These are phyloP conservation scores for Naegleria lovaniensis DNA, from an alignment of 208 protist genomes.

Conservation along the genomic window DNA sequence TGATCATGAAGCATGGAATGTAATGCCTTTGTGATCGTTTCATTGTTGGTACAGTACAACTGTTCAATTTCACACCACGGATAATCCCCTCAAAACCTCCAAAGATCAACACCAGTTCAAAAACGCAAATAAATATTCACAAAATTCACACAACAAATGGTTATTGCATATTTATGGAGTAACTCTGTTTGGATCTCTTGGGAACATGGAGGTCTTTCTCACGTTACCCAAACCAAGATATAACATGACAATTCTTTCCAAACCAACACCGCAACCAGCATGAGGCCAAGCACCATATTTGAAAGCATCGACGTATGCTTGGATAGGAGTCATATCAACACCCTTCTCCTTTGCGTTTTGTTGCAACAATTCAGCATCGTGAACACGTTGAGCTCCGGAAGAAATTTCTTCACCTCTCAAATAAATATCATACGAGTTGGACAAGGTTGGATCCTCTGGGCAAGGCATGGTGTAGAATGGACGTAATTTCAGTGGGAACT, in stretches of 20 bases:
- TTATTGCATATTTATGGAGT: conserved; percentile 70
- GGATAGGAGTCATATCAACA: conserved; percentile 73
- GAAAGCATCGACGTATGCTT: conserved; percentile 97
- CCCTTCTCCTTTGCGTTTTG: conserved; percentile 62
- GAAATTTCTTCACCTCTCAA: conserved; percentile 99
- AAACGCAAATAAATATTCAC: too few relatives aligned
- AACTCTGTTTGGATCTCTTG: conserved; percentile 92
- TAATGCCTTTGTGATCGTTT: too few relatives aligned
- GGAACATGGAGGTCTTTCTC: conserved; percentile 95
- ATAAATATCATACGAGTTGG: conserved; percentile 98
- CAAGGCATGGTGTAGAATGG: conserved; percentile 99
- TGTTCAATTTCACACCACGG: too few relatives aligned
- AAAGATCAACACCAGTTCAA: too few relatives aligned
- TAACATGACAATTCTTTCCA: conserved; percentile 98
- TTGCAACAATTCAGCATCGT: conserved; percentile 87
- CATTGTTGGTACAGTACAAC: too few relatives aligned
- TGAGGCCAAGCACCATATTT: conserved; percentile 94
- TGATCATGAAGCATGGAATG: too few relatives aligned
- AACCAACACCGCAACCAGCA: conserved; percentile 95
- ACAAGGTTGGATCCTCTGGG: conserved; percentile 74
- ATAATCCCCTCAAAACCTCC: too few relatives aligned
- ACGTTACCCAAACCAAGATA: conserved; percentile 97
- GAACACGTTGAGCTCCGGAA: conserved; percentile 98
- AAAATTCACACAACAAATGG: too few relatives aligned
- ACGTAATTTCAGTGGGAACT: conserved; percentile 87